Evolutionary conservation across 495 filamentous ascomycete species (phyloP), one percentile per base, ranked within the genome.

Genomic region (Trichocladium antarcticum): DNA sequence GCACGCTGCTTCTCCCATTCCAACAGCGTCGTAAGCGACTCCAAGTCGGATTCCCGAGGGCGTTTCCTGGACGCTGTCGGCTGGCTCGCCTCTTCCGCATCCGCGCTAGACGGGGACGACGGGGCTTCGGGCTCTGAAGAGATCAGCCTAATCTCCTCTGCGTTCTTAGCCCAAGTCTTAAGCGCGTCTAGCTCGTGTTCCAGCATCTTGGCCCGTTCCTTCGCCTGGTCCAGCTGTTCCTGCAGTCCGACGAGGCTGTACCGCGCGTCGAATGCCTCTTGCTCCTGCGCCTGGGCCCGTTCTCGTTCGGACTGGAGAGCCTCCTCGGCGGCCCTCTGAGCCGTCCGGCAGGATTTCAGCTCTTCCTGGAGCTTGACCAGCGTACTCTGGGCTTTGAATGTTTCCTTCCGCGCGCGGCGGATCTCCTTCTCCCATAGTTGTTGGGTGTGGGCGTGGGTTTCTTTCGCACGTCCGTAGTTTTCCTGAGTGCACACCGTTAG

Each of bases 361-460:
- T 95, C 87, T 52, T 93, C 86, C 59, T 93, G 87, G 11, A 81
- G 55, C 57, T 93, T 87, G 17, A 92, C 82, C 12, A 86, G 59
- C 2, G 71, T 68, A 12, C 85, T 89, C 11, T 86, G 85, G 4
- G 83, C 78, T 42, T 87, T 90, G 69, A 87, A 93, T 0, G 82
- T 81, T 56, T 92, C 87, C 63, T 90, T 93, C 27, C 84, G 73
- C n/a, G 82, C 78, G 40, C 83, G 79, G 38, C 84, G 71, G 31
- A 90, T 80, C 60, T 93, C 87, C 57, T 92, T 93, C 64, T 93
- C 86, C 69, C 84, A 90, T 21, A 88, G 65, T 19, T 78, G 60
- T 60, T 83, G 74, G 47, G 85, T 81, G 58, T 87, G 81, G 14
- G 74, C 76, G 55, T 86, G 76, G 12, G 81, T 81, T 59, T 90